A percentile compares a stretch with the other conserved stretches of the same genome.
These are phyloP conservation scores for Metschnikowia similis DNA, from an alignment of 805 yeast species.

Conservation along the genomic window DNA sequence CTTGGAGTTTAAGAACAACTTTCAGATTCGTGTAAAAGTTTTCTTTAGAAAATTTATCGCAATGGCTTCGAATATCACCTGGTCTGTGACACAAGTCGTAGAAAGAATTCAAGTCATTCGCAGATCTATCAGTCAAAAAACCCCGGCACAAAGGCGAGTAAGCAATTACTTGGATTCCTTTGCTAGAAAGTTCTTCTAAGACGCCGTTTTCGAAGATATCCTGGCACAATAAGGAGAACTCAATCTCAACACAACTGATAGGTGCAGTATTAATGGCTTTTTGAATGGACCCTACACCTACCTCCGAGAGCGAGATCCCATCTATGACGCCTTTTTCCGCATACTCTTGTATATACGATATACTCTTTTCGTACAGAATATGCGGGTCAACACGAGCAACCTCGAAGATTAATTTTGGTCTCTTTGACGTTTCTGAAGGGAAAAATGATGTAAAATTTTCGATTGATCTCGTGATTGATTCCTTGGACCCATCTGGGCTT, in stretches of 20 bases:
- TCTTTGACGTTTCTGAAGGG: slow-evolving; percentile 21
- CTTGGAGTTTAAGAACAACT: slow-evolving; percentile 46
- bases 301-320: slow-evolving; percentile 74
- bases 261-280: slow-evolving; percentile 56
- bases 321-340: slow-evolving; percentile 63
- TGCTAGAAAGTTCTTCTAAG: slow-evolving; percentile 52
- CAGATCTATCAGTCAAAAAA: slow-evolving; percentile 60
- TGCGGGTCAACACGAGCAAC: slow-evolving; percentile 64
- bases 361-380: slow-evolving; percentile 55
- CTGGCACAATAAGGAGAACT: slow-evolving; percentile 66
- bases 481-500: slow-evolving; percentile 49
- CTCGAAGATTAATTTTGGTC: slow-evolving; percentile 49
- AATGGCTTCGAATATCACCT: slow-evolving; percentile 48
- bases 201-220: slow-evolving; percentile 63
- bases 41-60: slow-evolving; percentile 60
- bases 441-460: slow-evolving; percentile 34
- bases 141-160: slow-evolving; percentile 87
- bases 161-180: slow-evolving; percentile 63
- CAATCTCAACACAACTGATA: slow-evolving; percentile 70
- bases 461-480: slow-evolving; percentile 45
- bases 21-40: slow-evolving; percentile 49
- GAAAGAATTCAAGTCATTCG: slow-evolving; percentile 28
- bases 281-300: slow-evolving; percentile 53
- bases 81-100: slow-evolving; percentile 40
- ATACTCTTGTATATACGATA: slow-evolving; percentile 51